These are phyloP conservation scores for Coemansia sp. DNA, from an alignment of 192 early-diverging fungal species.

Conservation along the genomic window DNA sequence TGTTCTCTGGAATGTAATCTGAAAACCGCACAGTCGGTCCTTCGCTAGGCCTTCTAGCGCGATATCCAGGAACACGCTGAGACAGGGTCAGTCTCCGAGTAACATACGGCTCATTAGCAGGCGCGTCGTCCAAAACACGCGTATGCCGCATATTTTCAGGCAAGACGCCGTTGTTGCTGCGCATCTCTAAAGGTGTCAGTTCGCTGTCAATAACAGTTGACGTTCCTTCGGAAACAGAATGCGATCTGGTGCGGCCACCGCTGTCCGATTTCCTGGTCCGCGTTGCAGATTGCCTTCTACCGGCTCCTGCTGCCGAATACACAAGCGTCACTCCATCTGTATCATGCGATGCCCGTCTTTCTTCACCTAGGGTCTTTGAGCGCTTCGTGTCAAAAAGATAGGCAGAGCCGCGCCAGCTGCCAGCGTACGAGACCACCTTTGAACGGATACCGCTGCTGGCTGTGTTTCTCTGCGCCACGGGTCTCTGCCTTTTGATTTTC, in stretches of 20 bases:
- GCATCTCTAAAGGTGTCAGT: not conserved
- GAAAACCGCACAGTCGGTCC: constrained; percentile 17
- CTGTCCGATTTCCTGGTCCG: not conserved
- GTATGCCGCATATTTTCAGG: constrained; percentile 26
- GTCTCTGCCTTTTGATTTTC: not conserved
- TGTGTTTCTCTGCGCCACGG: constrained; percentile 5
- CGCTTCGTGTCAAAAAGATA: constrained; percentile 19
- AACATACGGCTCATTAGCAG: constrained; percentile 7
- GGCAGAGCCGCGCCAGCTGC: constrained; percentile 20
- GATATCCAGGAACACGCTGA: constrained; percentile 19
- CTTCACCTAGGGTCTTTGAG: not conserved
- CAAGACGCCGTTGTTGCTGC: constrained; percentile 4
- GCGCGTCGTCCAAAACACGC: constrained; percentile 22
- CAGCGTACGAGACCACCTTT: constrained; percentile 17
- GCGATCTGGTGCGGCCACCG: constrained; percentile 9
- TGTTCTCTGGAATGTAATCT: constrained; percentile 14
- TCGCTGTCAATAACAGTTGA: constrained; percentile 30
- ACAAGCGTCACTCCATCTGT: constrained; percentile 14
- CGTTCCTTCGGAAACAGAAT: constrained; percentile 18
- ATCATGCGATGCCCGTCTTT: constrained; percentile 21
- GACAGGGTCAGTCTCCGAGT: constrained; percentile 41
- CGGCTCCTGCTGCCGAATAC: not conserved
- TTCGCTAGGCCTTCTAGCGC: constrained; percentile 15
- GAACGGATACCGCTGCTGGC: constrained; percentile 8
- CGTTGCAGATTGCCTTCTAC: constrained; percentile 2